Base-by-base conservation (phyloP, 1,139 yeast genomes). In the Lodderomyces oxycetoniae region DNA sequence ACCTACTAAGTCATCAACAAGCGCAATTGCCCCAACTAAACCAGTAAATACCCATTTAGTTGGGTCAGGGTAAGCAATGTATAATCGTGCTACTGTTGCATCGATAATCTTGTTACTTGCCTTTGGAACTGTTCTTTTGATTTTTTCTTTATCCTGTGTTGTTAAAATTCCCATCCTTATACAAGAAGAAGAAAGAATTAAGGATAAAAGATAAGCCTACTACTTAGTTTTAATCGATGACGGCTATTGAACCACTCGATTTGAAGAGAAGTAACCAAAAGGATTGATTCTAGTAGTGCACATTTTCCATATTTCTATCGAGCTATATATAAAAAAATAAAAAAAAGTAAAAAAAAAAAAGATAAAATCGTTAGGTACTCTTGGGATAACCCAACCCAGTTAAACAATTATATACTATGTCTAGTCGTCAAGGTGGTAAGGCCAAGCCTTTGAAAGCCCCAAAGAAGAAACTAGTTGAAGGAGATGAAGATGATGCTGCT, bases 1-100 rank as follows among this genome's bases (percentile, higher is more conserved):
- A 3, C 98, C 97, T 6, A 91, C 96, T 15, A 84, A 62, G 59
- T 91, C 98, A 55, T 91, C 96, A 13, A 86, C 96, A 10, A 91
- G 60, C 1, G 79, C 82, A 23, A 89, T 60, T 2, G 96, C 97
- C 2, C 98, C 98, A 6, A 81, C 68, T 13, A 91, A 63, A 0
- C 95, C 97, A 1, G 98, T 89, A 60, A 76, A 87, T 12, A 72
- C 74, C 97, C 98, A 91, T 44, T 74, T 63, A 17, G 74, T 71
- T 3, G 84, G 79, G 48, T 84, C 80, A 2, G 98, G 97, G 50
- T 85, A 77, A 2, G 97, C 95, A 26, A 91, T 76, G 61, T 89
- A 91, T 33, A 91, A 68, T 38, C 95, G 64, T 1, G 96, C 96
- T 4, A 89, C 84, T 0, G 96, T 82, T 31, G 95, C 95, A 60